Base-by-base conservation (phyloP, 2,329 filamentous ascomycete species). In the Herpotrichia juniperi region DNA sequence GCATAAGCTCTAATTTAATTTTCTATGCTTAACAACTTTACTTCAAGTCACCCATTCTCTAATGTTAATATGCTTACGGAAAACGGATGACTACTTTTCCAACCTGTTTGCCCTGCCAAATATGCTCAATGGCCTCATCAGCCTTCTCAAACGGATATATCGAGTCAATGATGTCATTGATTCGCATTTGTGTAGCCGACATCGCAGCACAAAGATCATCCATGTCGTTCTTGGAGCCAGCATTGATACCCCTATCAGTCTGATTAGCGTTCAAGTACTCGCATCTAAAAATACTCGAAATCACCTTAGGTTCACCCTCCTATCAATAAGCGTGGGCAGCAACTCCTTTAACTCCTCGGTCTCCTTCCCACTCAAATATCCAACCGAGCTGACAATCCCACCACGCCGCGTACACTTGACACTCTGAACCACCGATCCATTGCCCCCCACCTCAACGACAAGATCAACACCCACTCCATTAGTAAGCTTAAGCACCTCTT, bases 401-500 rank as follows among this genome's bases (percentile, higher is more conserved):
- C 37, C 37, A 9, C 37, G 37, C n/a, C 37, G 37, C 37, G 37
- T 42, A 25, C 24, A 42, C 5, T 42, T 30, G 2, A 58, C 3
- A 25, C 45, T 34, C 1, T 17, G 10, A 3, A 34, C 16, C 12
- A 58, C 22, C 7, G 47, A 51, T 3, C 14, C 24, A 4, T 37
- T 21, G 3, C 55, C 52, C 8, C 16, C 32, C 22, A 45, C 50
- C 19, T 81, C 76, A 46, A 81, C 69, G 48, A 78, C 77, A 44
- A 76, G 74, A 53, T 79, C 76, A 1, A 66, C 72, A 16, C 72
- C 72, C 19, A 64, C 58, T 34, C 59, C 51, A 3, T 62, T 46
- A 0, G 76, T 78, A 11, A 80, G 66, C 4, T 70, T 72, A 58
- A 78, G 76, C 26, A 82, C 83, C 31, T 78, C 76, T 8, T 75